Conservation (phyloP, 23 red algal species). For the Agarophyton chilense region DNA sequence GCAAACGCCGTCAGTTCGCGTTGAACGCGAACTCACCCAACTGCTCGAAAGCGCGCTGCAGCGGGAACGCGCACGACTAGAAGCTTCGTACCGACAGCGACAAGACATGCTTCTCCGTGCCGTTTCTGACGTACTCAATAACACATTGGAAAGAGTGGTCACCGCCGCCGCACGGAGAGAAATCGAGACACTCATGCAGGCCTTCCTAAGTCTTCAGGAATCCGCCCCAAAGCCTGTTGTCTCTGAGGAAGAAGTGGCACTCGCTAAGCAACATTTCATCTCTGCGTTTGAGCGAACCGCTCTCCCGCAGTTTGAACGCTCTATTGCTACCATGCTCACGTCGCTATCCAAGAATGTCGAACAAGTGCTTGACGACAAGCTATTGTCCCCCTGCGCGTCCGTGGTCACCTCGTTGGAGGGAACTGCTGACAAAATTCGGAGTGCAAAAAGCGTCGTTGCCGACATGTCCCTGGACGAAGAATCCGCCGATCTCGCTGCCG, state of each 20-base stretch:
- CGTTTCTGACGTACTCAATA: conserved; percentile 55
- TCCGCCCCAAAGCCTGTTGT: not conserved
- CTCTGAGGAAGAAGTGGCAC: not conserved
- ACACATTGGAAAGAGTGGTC: conserved; percentile 49
- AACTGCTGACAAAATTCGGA: conserved; percentile 45
- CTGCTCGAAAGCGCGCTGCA: conserved; percentile 32
- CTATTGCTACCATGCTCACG: conserved; percentile 19
- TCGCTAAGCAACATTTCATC: not conserved
- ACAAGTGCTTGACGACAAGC: not conserved
- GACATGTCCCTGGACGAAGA: conserved; percentile 29
- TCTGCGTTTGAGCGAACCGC: conserved; percentile 37
- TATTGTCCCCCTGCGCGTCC: not conserved
- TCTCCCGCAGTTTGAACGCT: conserved; percentile 43
- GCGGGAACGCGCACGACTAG: conserved; percentile 46
- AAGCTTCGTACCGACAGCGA: conserved; percentile 47
- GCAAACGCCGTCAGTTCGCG: conserved; percentile 17
- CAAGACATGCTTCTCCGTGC: conserved; percentile 58
- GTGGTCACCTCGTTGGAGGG: conserved; percentile 35
- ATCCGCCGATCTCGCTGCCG: conserved; percentile 33
- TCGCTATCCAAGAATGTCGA: not conserved
- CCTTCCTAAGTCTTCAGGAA: conserved; percentile 23
- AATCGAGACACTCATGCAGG: conserved; percentile 26
- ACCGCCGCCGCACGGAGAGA: conserved; percentile 34
- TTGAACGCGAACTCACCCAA: conserved; percentile 9
- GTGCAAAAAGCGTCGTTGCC: not conserved